phyloP scores from a whole-genome alignment of 352 stramenopile genomes.

The Pseudoperonospora humuli region DNA sequence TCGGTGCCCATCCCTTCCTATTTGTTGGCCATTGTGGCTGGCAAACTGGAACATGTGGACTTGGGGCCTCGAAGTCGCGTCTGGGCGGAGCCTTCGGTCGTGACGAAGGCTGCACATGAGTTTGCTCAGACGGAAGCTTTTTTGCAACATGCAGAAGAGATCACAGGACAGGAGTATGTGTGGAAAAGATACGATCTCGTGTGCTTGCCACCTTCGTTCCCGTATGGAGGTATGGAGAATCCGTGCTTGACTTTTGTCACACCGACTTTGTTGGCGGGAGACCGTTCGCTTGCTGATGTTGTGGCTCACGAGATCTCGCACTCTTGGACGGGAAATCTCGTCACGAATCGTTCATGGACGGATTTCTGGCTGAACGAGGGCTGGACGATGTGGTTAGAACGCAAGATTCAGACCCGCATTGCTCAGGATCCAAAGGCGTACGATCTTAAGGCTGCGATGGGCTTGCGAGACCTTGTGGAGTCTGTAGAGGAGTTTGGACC shows the following conservation, averaged over 20 bases:
- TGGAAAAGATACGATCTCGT: constrained; percentile 98
- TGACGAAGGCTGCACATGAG: constrained; percentile 89
- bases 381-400: constrained; percentile 96
- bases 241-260: constrained; percentile 94
- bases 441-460: constrained; percentile 52
- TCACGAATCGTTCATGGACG: constrained; percentile 94
- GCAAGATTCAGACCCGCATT: constrained; percentile 90
- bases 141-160: constrained; percentile 86
- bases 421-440: constrained; percentile 34
- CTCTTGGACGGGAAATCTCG: constrained; percentile 95
- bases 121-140: constrained; percentile 94
- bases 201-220: constrained; percentile 93
- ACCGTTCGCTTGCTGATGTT: constrained; percentile 92
- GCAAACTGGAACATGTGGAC: constrained; percentile 83
- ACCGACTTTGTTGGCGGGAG: constrained; percentile 91
- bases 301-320: constrained; percentile 97
- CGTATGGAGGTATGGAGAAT: constrained; percentile 76
- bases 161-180: constrained; percentile 89
- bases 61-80: constrained; percentile 84
- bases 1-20: constrained; percentile 92
- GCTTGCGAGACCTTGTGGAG: constrained; percentile 33
- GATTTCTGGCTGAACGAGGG: constrained; percentile 99
- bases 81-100: constrained; percentile 92
- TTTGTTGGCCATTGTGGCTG: constrained; percentile 91
- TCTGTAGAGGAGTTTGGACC: constrained; percentile 44